Conservation (phyloP, 2,329 filamentous ascomycete species). For the Setomelanomma holmii region DNA sequence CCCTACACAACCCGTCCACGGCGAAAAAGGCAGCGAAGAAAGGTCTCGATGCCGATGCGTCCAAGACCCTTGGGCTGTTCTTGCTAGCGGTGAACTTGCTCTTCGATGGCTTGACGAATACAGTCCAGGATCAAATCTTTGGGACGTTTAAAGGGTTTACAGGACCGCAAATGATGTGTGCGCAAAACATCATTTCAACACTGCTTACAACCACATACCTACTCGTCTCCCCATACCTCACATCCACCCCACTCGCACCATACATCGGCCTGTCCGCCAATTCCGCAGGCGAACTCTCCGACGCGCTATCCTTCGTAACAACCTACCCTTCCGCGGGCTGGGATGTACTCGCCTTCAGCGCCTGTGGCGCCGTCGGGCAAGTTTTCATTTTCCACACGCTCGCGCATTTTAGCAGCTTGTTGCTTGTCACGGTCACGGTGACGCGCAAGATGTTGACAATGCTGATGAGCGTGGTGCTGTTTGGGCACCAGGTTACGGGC, state of each 20-base stretch:
- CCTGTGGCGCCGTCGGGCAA: slow-evolving; percentile 90
- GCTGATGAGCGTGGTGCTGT: slow-evolving; percentile 94
- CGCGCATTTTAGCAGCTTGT: slow-evolving; percentile 86
- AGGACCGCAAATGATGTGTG: slow-evolving; percentile 99
- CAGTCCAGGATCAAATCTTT: slow-evolving; percentile 96
- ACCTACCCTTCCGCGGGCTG: slow-evolving; percentile 82
- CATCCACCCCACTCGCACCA: slow-evolving; percentile 59
- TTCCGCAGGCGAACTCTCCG: slow-evolving; percentile 73
- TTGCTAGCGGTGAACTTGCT: slow-evolving; percentile 88
- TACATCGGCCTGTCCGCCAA: slow-evolving; percentile 51
- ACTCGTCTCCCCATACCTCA: slow-evolving; percentile 79
- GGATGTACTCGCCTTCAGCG: slow-evolving; percentile 88
- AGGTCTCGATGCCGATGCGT: slow-evolving; percentile 65
- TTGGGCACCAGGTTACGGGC: slow-evolving; percentile 83
- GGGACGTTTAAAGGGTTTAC: slow-evolving; percentile 75
- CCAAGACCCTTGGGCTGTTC: slow-evolving; percentile 78
- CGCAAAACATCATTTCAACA: slow-evolving; percentile 89
- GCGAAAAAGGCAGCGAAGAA: slow-evolving; percentile 49
- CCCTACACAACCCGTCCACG: slow-evolving; percentile 72
- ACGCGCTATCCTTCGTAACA: slow-evolving; percentile 81
- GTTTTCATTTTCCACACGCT: slow-evolving; percentile 96
- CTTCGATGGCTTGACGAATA: slow-evolving; percentile 95
- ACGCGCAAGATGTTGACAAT: slow-evolving; percentile 99
- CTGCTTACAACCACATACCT: slow-evolving; percentile 79
- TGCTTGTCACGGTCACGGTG: slow-evolving; percentile 95